Conservation (phyloP, 2,329 filamentous ascomycete species). For the Cercospora citrullina region DNA sequence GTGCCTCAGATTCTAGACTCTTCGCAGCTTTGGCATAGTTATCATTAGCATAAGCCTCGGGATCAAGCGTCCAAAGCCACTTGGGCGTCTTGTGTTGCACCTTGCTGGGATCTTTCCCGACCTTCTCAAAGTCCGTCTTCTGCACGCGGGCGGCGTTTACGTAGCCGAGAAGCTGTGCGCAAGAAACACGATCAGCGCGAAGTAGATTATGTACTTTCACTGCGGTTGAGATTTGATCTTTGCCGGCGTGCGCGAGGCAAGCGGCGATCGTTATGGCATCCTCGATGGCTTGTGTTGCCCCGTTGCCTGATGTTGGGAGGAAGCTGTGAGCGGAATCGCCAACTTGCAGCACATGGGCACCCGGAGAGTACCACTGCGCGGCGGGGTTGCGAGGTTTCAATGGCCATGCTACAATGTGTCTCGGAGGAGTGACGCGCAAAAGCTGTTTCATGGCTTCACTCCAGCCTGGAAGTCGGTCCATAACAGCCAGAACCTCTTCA, state of each 20-base stretch:
- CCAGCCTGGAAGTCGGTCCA: slow-evolving; percentile 34
- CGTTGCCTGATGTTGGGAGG: slow-evolving; percentile 56
- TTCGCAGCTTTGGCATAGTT: slow-evolving; percentile 22
- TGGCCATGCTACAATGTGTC: slow-evolving; percentile 53
- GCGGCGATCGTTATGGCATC: slow-evolving; percentile 52
- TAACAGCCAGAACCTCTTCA: slow-evolving; percentile 35
- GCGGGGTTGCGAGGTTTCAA: slow-evolving; percentile 57
- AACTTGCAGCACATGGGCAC: slow-evolving; percentile 52
- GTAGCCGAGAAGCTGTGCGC: slow-evolving; percentile 29
- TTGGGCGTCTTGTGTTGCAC: slow-evolving; percentile 24
- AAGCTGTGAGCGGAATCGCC: slow-evolving; percentile 58
- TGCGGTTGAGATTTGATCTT: slow-evolving; percentile 40
- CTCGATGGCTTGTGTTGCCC: slow-evolving; percentile 57
- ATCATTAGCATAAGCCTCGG: slow-evolving; percentile 27
- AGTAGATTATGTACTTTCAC: slow-evolving; percentile 40
- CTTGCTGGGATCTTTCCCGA: slow-evolving; percentile 23
- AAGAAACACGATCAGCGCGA: slow-evolving; percentile 28
- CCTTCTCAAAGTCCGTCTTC: slow-evolving; percentile 24
- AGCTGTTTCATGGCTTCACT: slow-evolving; percentile 50
- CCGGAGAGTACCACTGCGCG: slow-evolving; percentile 52
- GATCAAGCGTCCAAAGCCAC: slow-evolving; percentile 28
- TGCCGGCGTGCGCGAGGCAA: slow-evolving; percentile 48
- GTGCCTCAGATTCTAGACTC: slow-evolving; percentile 16
- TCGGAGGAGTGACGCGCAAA: slow-evolving; percentile 43
- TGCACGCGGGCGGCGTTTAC: slow-evolving; percentile 28